phyloP scores from a whole-genome alignment of 768 basidiomycete genomes.

The Lentinula aciculospora region DNA sequence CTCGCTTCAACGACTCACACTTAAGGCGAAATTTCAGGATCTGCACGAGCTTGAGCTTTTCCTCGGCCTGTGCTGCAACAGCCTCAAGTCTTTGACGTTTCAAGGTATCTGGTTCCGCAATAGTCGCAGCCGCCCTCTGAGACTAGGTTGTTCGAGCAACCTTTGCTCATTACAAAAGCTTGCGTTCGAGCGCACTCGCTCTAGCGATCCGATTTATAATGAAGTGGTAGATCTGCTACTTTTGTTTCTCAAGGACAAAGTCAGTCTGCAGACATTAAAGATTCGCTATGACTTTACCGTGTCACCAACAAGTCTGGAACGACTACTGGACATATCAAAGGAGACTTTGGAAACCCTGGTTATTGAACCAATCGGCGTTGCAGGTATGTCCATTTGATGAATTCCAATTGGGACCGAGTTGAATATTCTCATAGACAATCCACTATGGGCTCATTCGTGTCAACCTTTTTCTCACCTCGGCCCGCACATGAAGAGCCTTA shows the following conservation, averaged over 20 bases:
- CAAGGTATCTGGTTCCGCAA: conserved; percentile 6
- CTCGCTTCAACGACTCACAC: conserved; percentile 2
- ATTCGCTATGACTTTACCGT: conserved; percentile 5
- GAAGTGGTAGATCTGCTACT: conserved; percentile 1
- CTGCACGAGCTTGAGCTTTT: conserved; percentile 5
- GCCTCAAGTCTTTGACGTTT: not conserved
- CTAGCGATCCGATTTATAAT: not conserved
- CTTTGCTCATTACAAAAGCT: not conserved
- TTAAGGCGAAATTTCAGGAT: conserved; percentile 4
- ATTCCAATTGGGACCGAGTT: not conserved
- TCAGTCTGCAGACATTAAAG: not conserved
- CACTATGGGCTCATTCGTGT: conserved; percentile 1
- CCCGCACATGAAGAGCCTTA: not conserved
- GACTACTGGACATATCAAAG: not conserved
- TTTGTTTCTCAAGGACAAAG: not conserved
- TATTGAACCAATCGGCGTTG: conserved; percentile 4
- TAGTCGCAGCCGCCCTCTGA: not conserved
- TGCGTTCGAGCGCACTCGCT: not conserved
- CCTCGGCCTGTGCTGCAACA: not conserved
- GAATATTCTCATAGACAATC: not conserved
- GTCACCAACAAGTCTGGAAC: conserved; percentile 3
- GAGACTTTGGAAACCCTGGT: not conserved
- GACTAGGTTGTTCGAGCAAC: not conserved
- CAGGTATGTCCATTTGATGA: not conserved
- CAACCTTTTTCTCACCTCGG: conserved; percentile 2